A percentile compares a stretch with the other conserved stretches of the same genome.
phyloP scores from a whole-genome alignment of 257 asterid genomes.

The Nicotiana paniculata region DNA sequence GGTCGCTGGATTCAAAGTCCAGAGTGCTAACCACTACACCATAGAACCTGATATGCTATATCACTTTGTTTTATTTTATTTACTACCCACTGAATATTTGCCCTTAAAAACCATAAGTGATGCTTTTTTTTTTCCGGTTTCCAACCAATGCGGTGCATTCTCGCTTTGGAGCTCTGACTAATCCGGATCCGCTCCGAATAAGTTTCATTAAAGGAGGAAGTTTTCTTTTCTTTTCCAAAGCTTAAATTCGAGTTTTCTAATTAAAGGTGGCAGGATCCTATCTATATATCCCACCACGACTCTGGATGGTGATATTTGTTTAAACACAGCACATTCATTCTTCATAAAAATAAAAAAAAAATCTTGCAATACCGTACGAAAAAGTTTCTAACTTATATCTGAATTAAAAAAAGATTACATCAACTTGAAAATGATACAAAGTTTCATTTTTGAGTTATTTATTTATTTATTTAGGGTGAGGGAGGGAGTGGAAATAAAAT shows the following conservation, averaged over 20 bases:
- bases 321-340: not conserved
- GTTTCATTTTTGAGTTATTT: not conserved
- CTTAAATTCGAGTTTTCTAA: no score
- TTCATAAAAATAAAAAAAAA: not conserved
- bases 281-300: no score
- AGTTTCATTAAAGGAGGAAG: no score
- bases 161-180: no score
- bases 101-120: no score
- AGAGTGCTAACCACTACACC: constrained; percentile 99
- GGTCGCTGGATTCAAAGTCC: constrained; percentile 99
- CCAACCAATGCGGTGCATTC: no score
- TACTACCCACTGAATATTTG: fast-evolving
- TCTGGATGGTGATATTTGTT: no score
- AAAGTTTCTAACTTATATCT: not conserved
- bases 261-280: no score
- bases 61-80: no score
- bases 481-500: not conserved
- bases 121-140: no score
- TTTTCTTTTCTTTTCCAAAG: no score
- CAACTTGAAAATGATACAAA: not conserved
- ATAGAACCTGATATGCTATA: not conserved
- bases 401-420: not conserved
- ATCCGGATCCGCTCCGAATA: fast-evolving
- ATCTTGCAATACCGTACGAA: no score
- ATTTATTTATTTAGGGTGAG: not conserved